These are phyloP conservation scores for Psidium guajava DNA, from an alignment of 345 rosid species.

Conservation along the genomic window DNA sequence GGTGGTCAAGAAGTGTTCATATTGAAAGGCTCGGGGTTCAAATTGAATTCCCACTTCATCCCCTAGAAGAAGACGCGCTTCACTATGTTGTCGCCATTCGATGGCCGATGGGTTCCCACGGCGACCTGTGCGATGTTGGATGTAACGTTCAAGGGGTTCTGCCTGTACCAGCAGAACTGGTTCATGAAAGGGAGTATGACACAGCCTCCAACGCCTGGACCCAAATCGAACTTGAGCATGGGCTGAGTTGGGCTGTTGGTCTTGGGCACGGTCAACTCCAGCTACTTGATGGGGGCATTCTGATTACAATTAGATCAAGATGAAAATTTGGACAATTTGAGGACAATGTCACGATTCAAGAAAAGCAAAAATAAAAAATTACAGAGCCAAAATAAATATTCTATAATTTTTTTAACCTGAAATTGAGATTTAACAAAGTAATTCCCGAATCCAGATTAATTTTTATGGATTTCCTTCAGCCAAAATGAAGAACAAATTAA, in stretches of 20 bases:
- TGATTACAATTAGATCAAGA: too few relatives aligned
- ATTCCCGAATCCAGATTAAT: too few relatives aligned
- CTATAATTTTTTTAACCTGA: too few relatives aligned
- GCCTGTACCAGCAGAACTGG: constrained; percentile 85
- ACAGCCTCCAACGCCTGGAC: constrained; percentile 44
- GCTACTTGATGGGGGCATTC: constrained; percentile 44
- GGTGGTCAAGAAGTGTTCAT: constrained; percentile 80
- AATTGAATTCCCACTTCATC: constrained; percentile 30
- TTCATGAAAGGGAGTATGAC: constrained; percentile 52
- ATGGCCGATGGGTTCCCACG: constrained; percentile 62
- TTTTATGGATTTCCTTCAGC: too few relatives aligned
- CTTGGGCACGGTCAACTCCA: constrained; percentile 67
- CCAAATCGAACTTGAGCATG: constrained; percentile 69
- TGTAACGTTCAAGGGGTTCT: constrained; percentile 28
- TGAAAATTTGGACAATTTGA: too few relatives aligned
- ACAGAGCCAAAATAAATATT: too few relatives aligned
- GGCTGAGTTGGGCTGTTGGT: constrained; percentile 66
- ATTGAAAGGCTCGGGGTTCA: constrained; percentile 80
- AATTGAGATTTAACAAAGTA: too few relatives aligned
- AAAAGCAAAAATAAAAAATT: too few relatives aligned
- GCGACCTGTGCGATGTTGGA: constrained; percentile 67
- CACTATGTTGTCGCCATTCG: constrained; percentile 50
- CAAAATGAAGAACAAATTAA: too few relatives aligned
- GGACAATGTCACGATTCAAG: too few relatives aligned
- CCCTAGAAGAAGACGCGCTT: constrained; percentile 26